Conservation (phyloP, 73 alveolate species). For the Tetrahymena elliotti region DNA sequence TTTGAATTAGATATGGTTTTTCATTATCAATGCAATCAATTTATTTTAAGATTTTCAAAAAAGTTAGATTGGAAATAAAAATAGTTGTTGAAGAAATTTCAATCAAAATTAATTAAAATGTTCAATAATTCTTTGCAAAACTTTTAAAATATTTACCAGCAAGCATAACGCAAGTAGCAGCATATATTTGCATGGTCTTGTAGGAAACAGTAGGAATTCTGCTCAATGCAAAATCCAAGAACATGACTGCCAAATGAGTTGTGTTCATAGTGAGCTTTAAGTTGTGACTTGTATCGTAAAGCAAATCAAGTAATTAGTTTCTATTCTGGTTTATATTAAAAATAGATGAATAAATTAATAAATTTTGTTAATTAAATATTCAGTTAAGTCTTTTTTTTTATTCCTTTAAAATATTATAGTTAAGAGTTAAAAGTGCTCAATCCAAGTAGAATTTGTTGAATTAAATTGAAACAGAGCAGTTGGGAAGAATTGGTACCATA, state of each 20-base stretch:
- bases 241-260: background rate
- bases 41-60: no score
- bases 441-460: background rate
- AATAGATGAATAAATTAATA: background rate
- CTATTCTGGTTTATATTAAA: background rate
- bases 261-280: background rate
- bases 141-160: slow-evolving; percentile 13
- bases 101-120: background rate
- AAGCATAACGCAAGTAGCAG: slow-evolving; percentile 36
- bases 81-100: background rate
- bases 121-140: background rate
- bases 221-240: background rate
- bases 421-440: background rate
- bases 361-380: background rate
- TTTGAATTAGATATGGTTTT: background rate
- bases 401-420: background rate
- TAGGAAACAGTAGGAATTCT: background rate
- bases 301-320: background rate
- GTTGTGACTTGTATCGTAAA: background rate
- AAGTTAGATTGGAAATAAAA: background rate
- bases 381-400: background rate
- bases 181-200: background rate
- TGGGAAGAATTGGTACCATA: background rate
- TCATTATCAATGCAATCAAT: background rate
- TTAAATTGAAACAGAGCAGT: background rate